These are phyloP conservation scores for Thuja plicata DNA, from an alignment of 83 land plant genomes.

Conservation along the genomic window DNA sequence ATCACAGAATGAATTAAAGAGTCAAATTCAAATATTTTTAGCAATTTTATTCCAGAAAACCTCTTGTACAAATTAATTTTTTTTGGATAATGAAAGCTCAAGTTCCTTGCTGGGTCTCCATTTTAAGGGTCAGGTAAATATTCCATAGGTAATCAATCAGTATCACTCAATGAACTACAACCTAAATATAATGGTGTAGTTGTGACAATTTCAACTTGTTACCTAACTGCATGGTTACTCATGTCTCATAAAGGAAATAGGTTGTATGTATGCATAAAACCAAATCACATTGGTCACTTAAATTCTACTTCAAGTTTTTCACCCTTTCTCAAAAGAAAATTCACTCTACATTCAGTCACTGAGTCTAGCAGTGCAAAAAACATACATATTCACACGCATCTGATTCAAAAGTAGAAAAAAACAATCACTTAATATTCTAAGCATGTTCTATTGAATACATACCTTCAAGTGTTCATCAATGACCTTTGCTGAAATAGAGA, in stretches of 20 bases:
- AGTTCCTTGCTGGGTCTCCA: not conserved
- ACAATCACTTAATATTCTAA: not conserved
- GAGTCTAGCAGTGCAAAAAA: not conserved
- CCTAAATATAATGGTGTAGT: not conserved
- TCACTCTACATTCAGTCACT: not conserved
- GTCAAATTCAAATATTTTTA: not conserved
- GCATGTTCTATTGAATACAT: not conserved
- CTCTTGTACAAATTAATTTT: not conserved
- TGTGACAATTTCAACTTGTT: not conserved
- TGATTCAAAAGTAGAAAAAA: not conserved
- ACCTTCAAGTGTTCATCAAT: constrained; percentile 15
- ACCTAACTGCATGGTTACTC: not conserved
- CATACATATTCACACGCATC: not conserved
- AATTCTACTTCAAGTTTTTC: not conserved
- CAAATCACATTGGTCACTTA: not conserved
- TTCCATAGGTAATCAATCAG: not conserved
- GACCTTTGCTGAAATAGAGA: constrained; percentile 12
- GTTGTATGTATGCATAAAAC: not conserved
- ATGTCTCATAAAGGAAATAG: not conserved
- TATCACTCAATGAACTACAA: not conserved
- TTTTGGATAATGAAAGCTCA: not conserved
- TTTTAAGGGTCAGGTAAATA: not conserved
- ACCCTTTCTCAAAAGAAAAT: not conserved
- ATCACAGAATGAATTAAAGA: not conserved
- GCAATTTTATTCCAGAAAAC: not conserved